Evolutionary conservation across 2,329 filamentous ascomycete genomes (phyloP), one percentile per base, ranked within the genome.

Genomic region (Nigrograna mackinnonii): DNA sequence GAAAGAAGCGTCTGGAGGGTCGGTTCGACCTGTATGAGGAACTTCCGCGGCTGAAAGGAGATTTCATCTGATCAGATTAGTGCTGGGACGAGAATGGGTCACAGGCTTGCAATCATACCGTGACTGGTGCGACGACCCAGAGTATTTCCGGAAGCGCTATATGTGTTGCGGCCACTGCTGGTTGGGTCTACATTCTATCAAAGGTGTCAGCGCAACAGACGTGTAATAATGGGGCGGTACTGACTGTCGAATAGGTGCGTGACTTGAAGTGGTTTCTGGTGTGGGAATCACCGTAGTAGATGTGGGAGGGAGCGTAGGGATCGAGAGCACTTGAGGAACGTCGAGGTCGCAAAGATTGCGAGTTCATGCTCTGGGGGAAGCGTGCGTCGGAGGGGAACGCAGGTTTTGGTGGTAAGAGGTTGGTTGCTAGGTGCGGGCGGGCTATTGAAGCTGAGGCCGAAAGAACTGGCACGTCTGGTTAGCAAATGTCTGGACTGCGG

Each of bases 21-120:
- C 17, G 83, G 77, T 36, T 95, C 87, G 58, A 97, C 91, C 57
- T 94, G 82, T 66, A 97, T 84, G 26, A 95, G 79, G 69, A 95
- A 96, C 55, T 86, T 86, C 47, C 89, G 87, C 43, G 87, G 82
- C 36, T 82, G 76, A 37, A 82, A 74, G 22, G 83, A 80, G 35
- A 77, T 75, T 67, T 91, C 90, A 74, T 96, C 91, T 94, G 48
- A 41, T 6, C 16, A 36, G 12, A 12, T 13, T 22, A 20, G 11
- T 20, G 22, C 9, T 20, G 11, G 17, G 9, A 34, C 31, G 31
- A 34, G 31, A 18, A 9, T 17, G 31, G 12, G 24, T 28, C 17
- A 22, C 5, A 19, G 24, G 39, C 37, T 35, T n/a, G 6, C 6
- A 57, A n/a, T n/a, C 53, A 44, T 52, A 68, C 67, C 67, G 47